Conservation (phyloP, 2,329 filamentous ascomycete genomes). For the Thelonectria blattea region DNA sequence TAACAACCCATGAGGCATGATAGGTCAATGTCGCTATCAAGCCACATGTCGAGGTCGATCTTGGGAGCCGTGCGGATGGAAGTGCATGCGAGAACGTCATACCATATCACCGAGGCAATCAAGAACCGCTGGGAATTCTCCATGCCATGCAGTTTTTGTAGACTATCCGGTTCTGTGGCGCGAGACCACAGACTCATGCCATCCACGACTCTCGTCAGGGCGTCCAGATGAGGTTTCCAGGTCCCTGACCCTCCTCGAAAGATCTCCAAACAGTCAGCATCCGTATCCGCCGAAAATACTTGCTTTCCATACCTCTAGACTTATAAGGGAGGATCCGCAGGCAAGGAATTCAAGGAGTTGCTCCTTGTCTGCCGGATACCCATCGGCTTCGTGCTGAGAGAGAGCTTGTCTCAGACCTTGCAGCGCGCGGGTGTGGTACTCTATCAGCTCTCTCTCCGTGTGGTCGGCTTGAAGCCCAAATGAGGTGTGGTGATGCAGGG, state of each 20-base stretch:
- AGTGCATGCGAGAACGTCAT: conserved; percentile 27
- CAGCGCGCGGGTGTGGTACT: conserved; percentile 32
- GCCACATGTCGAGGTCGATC: conserved; percentile 19
- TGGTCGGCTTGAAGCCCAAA: conserved; percentile 15
- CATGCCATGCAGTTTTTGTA: conserved; percentile 15
- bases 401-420: conserved; percentile 26
- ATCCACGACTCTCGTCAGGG: conserved; percentile 23
- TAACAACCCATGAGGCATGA: conserved; percentile 30
- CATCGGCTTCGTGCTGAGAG: conserved; percentile 11
- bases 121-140: conserved; percentile 28
- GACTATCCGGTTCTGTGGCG: not conserved
- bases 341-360: conserved; percentile 37
- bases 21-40: conserved; percentile 25
- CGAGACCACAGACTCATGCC: conserved; percentile 10
- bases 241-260: conserved; percentile 28
- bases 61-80: conserved; percentile 16
- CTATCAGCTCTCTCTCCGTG: conserved; percentile 25
- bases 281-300: not conserved
- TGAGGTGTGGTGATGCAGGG: conserved; percentile 29
- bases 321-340: conserved; percentile 35
- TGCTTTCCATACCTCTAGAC: conserved; percentile 31
- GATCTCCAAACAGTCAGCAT: conserved; percentile 3
- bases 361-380: conserved; percentile 23
- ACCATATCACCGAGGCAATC: conserved; percentile 28
- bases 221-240: conserved; percentile 31